phyloP scores from a whole-genome alignment of 192 early-diverging fungal genomes.

The Dissophora globulifera region DNA sequence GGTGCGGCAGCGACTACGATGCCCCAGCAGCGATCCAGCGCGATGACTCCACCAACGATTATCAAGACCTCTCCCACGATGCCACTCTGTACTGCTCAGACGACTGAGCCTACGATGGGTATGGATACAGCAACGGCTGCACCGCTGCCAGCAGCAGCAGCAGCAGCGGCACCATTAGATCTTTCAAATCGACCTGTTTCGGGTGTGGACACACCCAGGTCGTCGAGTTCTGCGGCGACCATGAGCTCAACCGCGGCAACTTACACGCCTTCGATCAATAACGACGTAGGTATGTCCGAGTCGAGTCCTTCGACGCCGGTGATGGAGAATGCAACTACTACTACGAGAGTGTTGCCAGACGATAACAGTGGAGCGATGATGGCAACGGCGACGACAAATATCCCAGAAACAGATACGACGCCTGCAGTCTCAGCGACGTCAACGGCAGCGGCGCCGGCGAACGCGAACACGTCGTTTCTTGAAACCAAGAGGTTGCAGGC shows the following conservation, averaged over 20 bases:
- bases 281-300: not conserved
- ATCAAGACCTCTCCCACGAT: too few species aligned
- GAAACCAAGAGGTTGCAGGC: too few species aligned
- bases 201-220: not conserved
- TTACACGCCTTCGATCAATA: not conserved
- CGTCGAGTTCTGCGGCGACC: not conserved
- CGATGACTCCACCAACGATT: too few species aligned
- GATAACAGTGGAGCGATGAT: too few species aligned
- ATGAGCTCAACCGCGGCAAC: conserved; percentile 4
- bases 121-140: not conserved
- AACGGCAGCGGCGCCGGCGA: too few species aligned
- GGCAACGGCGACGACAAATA: too few species aligned
- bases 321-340: not conserved
- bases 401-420: not conserved
- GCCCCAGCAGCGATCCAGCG: too few species aligned
- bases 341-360: too few species aligned
- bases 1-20: too few species aligned
- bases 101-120: too few species aligned
- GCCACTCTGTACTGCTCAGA: too few species aligned
- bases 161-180: not conserved
- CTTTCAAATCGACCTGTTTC: not conserved
- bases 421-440: not conserved
- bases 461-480: too few species aligned
- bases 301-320: not conserved
- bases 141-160: not conserved